Evolutionary conservation across 345 rosid genomes (phyloP).

Genomic region (thale cress (Arabidopsis thaliana)): DNA sequence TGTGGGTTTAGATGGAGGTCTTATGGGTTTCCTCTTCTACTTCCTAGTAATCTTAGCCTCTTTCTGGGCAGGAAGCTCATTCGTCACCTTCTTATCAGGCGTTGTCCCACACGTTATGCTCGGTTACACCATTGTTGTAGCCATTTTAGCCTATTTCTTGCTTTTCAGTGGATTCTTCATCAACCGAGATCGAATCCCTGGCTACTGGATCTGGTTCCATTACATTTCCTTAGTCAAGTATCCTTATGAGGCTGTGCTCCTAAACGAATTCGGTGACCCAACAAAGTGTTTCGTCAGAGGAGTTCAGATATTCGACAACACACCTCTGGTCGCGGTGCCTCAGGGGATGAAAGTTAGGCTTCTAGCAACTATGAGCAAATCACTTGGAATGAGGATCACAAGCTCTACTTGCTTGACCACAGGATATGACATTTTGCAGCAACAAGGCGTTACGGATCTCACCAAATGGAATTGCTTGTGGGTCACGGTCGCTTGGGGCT

Average conservation of each 20-base stretch:
- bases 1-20: constrained; percentile 60
- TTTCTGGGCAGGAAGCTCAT: constrained; percentile 47
- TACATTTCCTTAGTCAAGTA: constrained; percentile 50
- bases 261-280: constrained; percentile 45
- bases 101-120: constrained; percentile 53
- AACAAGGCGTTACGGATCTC: constrained; percentile 47
- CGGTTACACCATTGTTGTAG: constrained; percentile 59
- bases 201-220: constrained; percentile 53
- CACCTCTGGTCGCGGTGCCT: constrained; percentile 41
- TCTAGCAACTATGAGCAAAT: constrained; percentile 36
- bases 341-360: constrained; percentile 42
- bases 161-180: constrained; percentile 51
- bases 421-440: constrained; percentile 47
- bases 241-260: constrained; percentile 48
- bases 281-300: constrained; percentile 48
- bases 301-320: constrained; percentile 50
- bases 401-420: constrained; percentile 49
- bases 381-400: constrained; percentile 49
- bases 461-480: constrained; percentile 52
- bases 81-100: constrained; percentile 56
- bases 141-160: constrained; percentile 56
- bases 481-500: constrained; percentile 53
- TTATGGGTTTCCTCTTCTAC: constrained; percentile 56
- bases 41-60: constrained; percentile 50
- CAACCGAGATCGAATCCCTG: constrained; percentile 46